phyloP scores from a whole-genome alignment of 179 eudicot species.

The Vitellaria paradoxa region DNA sequence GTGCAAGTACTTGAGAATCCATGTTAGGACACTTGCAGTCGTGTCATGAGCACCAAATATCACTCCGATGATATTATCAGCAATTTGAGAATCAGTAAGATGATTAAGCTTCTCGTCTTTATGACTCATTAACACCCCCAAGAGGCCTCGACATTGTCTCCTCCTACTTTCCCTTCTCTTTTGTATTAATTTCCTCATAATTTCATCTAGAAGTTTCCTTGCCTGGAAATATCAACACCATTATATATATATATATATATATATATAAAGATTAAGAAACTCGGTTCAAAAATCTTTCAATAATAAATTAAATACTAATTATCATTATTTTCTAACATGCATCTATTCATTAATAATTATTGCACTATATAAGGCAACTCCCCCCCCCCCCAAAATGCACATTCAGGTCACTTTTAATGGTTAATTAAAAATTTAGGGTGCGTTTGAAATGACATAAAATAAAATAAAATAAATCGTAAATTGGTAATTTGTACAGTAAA shows the following conservation, averaged over 20 bases:
- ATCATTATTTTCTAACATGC: too few relatives aligned
- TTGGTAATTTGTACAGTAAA: too few relatives aligned
- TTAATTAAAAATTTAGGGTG: too few relatives aligned
- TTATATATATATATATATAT: background rate
- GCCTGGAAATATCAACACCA: conserved; percentile 37
- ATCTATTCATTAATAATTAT: too few relatives aligned
- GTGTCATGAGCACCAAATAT: conserved; percentile 96
- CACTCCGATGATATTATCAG: conserved; percentile 84
- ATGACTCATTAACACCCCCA: conserved; percentile 39
- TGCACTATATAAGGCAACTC: too few relatives aligned
- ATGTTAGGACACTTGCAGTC: conserved; percentile 85
- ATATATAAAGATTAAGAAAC: background rate
- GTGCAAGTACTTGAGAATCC: conserved; percentile 79
- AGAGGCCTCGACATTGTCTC: conserved; percentile 27
- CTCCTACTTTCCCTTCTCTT: conserved; percentile 41
- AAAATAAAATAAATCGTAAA: too few relatives aligned
- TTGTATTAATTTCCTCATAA: conserved; percentile 42
- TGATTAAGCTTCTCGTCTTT: conserved; percentile 19
- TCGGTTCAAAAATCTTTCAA: background rate
- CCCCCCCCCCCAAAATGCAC: too few relatives aligned
- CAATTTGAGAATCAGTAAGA: conserved; percentile 60
- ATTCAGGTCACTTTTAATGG: too few relatives aligned
- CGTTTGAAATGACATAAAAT: too few relatives aligned
- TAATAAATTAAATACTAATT: background rate
- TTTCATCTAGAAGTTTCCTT: conserved; percentile 60